Evolutionary conservation across 2,329 filamentous ascomycete species (phyloP).

Genomic region (Chaetomium sp.): DNA sequence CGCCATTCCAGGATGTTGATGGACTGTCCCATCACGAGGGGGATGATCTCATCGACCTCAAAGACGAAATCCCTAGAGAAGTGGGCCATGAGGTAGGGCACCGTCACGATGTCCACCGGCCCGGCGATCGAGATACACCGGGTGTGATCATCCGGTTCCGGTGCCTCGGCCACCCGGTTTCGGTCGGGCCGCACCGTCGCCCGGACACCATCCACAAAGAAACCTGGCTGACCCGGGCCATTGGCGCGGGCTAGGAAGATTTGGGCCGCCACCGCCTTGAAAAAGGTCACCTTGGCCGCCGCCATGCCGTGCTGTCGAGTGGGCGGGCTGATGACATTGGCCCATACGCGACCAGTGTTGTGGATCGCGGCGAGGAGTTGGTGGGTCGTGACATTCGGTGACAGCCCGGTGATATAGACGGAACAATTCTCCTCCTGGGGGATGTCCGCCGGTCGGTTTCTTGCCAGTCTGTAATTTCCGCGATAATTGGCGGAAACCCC

Average conservation of each 20-base stretch:
- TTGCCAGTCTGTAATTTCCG: not conserved
- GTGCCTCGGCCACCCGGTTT: not conserved
- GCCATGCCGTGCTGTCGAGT: not conserved
- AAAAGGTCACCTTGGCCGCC: conserved; percentile 15
- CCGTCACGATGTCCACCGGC: not conserved
- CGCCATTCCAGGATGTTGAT: not conserved
- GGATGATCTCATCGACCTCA: not conserved
- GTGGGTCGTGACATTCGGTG: not conserved
- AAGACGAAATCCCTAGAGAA: not conserved
- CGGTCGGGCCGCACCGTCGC: not conserved
- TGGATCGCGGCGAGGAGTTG: not conserved
- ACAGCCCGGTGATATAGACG: conserved; percentile 7
- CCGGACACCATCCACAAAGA: not conserved
- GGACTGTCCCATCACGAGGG: not conserved
- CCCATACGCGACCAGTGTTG: not conserved
- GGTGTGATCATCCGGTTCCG: not conserved
- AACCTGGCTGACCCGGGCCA: not conserved
- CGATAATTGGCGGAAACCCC: conserved; percentile 7
- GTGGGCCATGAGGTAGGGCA: not conserved
- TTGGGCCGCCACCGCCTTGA: not conserved
- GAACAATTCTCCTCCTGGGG: conserved; percentile 13
- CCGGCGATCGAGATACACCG: not conserved
- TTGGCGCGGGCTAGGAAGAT: not conserved
- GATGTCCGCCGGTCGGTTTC: conserved; percentile 12
- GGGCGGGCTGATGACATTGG: not conserved